Evolutionary conservation across 2,329 filamentous ascomycete genomes (phyloP).

Genomic region (Fusarium sambucinum): DNA sequence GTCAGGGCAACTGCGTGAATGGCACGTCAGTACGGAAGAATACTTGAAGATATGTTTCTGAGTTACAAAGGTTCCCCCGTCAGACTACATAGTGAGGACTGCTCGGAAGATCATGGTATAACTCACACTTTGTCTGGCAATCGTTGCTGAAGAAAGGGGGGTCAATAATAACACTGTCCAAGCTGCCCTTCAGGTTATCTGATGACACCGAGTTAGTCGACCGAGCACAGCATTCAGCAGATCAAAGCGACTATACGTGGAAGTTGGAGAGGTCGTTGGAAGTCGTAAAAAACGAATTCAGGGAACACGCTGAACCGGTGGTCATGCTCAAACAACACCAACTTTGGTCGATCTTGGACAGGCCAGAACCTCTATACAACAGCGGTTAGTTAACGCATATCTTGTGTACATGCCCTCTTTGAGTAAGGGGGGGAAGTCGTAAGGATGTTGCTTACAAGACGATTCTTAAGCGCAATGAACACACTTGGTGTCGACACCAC

Average conservation of each 20-base stretch:
- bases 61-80: neutral
- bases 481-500: constrained; percentile 81
- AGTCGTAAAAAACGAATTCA: constrained; percentile 82
- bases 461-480: constrained; percentile 80
- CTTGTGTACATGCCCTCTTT: neutral
- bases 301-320: constrained; percentile 78
- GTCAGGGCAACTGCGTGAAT: constrained; percentile 74
- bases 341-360: constrained; percentile 59
- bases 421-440: neutral
- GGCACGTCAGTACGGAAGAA: constrained; percentile 27
- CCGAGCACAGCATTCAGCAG: neutral
- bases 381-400: constrained; percentile 21
- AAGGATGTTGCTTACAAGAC: constrained; percentile 58
- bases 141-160: constrained; percentile 84
- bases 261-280: constrained; percentile 74
- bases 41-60: neutral
- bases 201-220: neutral
- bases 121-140: constrained; percentile 80
- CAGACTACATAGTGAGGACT: neutral
- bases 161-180: constrained; percentile 79
- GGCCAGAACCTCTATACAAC: constrained; percentile 37
- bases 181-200: constrained; percentile 70
- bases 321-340: constrained; percentile 80
- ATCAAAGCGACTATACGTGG: constrained; percentile 58
- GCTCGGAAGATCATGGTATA: neutral